These are phyloP conservation scores for Aspergillus sp. DNA, from an alignment of 2,329 filamentous ascomycete genomes.

Conservation along the genomic window DNA sequence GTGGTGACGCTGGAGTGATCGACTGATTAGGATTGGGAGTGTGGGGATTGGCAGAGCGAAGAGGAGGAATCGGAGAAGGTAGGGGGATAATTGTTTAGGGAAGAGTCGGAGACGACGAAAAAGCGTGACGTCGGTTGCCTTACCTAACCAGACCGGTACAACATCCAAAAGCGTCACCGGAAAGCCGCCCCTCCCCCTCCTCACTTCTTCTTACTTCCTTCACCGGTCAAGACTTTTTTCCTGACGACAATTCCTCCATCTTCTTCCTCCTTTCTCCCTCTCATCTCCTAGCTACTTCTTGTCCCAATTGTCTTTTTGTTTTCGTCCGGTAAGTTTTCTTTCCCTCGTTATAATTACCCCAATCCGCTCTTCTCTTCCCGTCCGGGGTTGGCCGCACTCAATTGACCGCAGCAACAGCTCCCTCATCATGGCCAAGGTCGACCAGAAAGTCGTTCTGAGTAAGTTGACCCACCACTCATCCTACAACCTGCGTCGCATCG, in stretches of 20 bases:
- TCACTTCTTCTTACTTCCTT: slow-evolving; percentile 13
- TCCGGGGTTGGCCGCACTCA: slow-evolving; percentile 20
- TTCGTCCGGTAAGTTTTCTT: slow-evolving; percentile 2
- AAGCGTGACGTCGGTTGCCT: slow-evolving; percentile 31
- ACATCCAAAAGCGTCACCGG: slow-evolving; percentile 35
- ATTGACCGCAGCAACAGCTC: background rate
- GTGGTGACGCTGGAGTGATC: slow-evolving; percentile 16
- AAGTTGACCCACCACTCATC: slow-evolving; percentile 35
- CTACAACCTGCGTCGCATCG: slow-evolving; percentile 14
- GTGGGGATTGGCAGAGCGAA: background rate
- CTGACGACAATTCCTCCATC: slow-evolving; percentile 12
- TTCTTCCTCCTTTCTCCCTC: slow-evolving; percentile 14
- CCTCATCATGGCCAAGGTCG: slow-evolving; percentile 61
- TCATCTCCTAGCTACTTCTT: slow-evolving; percentile 11
- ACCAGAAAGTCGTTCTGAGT: slow-evolving; percentile 70
- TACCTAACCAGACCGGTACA: background rate
- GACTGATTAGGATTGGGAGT: background rate
- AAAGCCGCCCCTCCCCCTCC: slow-evolving; percentile 28
- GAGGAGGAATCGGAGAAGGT: background rate
- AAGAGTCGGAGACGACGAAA: slow-evolving; percentile 33
- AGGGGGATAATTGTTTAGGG: slow-evolving; percentile 29
- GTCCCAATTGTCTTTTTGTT: slow-evolving; percentile 7
- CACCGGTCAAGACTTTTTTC: slow-evolving; percentile 24
- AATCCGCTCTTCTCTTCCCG: slow-evolving; percentile 20
- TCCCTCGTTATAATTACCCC: background rate